Evolutionary conservation across 805 yeast genomes (phyloP).

Genomic region (Nakazawaea ernobii): DNA sequence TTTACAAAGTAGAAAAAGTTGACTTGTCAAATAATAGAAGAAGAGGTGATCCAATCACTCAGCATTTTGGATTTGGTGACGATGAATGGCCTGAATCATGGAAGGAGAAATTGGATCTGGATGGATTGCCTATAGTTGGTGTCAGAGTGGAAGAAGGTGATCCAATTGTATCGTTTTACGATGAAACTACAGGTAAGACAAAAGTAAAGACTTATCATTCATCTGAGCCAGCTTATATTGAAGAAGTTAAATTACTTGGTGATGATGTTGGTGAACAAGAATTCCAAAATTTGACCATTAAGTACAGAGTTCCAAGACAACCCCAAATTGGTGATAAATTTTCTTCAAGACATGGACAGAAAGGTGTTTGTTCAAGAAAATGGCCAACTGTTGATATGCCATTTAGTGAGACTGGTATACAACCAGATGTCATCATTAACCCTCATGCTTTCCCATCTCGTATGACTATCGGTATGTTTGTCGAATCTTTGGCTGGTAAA

Average conservation of each 20-base stretch:
- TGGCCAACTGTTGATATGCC: slow-evolving; percentile 99
- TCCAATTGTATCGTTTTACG: slow-evolving; percentile 89
- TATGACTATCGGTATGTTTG: slow-evolving; percentile 99
- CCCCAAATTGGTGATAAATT: slow-evolving; percentile 97
- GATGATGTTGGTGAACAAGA: slow-evolving; percentile 75
- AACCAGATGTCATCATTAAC: slow-evolving; percentile 95
- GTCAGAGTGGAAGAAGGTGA: slow-evolving; percentile 89
- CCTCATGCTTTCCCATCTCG: slow-evolving; percentile 99
- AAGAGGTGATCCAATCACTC: slow-evolving; percentile 91
- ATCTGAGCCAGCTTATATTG: slow-evolving; percentile 89
- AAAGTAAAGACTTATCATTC: slow-evolving; percentile 91
- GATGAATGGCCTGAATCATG: slow-evolving; percentile 92
- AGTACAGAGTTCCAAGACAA: slow-evolving; percentile 83
- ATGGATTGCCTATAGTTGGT: slow-evolving; percentile 91
- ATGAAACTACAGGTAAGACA: slow-evolving; percentile 86
- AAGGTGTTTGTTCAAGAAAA: slow-evolving; percentile 97
- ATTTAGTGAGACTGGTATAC: slow-evolving; percentile 91
- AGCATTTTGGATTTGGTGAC: slow-evolving; percentile 89
- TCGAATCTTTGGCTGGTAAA: slow-evolving; percentile 96
- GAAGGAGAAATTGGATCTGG: slow-evolving; percentile 82
- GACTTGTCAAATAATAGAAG: slow-evolving; percentile 74
- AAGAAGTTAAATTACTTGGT: slow-evolving; percentile 88
- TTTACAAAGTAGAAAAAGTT: slow-evolving; percentile 89
- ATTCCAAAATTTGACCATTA: slow-evolving; percentile 79
- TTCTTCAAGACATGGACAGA: slow-evolving; percentile 96